A percentile compares a stretch with the other conserved stretches of the same genome.
These are phyloP conservation scores for Sporothrix mexicana DNA, from an alignment of 2,329 filamentous ascomycete genomes.

Conservation along the genomic window DNA sequence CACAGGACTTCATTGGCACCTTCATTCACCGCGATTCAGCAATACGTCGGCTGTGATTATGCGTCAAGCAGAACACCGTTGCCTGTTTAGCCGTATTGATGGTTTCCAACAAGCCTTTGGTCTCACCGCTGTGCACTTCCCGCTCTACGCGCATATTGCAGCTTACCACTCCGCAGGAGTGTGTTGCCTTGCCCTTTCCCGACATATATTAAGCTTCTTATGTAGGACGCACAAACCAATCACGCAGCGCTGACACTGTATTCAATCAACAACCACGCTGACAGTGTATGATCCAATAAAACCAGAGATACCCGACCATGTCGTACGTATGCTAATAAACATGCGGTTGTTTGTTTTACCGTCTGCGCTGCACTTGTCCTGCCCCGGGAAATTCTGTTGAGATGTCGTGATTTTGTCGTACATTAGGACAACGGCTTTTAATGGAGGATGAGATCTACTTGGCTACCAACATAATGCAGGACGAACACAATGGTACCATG, in stretches of 20 bases:
- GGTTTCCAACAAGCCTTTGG: neutral
- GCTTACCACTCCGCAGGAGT: neutral
- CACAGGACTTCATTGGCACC: too few relatives aligned
- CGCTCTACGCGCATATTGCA: conserved; percentile 12
- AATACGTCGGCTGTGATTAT: too few relatives aligned
- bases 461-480: neutral
- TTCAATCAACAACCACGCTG: neutral
- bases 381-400: neutral
- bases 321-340: neutral
- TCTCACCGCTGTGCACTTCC: neutral
- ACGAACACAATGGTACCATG: too few relatives aligned
- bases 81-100: neutral
- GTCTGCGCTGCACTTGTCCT: neutral
- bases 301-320: too few relatives aligned
- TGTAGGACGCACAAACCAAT: conserved; percentile 5
- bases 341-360: neutral
- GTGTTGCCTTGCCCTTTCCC: neutral
- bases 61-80: too few relatives aligned
- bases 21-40: too few relatives aligned
- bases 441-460: neutral
- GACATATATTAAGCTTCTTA: conserved; percentile 15
- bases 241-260: neutral
- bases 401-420: neutral
- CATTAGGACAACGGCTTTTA: too few relatives aligned
- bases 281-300: neutral